Base-by-base conservation (phyloP, 805 yeast species). In the Scheffersomyces spartinae region DNA sequence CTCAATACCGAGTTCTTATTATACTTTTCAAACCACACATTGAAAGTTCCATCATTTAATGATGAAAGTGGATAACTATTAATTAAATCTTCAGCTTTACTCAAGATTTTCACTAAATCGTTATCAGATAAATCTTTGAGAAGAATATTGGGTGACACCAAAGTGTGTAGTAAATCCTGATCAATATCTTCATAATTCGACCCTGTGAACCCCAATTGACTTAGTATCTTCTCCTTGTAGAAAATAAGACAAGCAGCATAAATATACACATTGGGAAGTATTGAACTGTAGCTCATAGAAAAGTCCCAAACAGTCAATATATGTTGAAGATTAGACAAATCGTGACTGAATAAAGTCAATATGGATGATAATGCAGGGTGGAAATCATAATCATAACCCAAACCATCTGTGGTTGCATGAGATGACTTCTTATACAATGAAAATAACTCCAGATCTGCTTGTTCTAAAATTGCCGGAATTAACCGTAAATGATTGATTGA, bases 311-410 rank as follows among this genome's bases (percentile, higher is more conserved):
- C 48, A 3, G 62, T 48, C 29, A 71, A 58, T 5, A 81, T 50
- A 15, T 69, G 66, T 8, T 52, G 53, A 24, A 65, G 51, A 17
- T 62, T 57, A 22, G 57, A 69, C 20, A 59, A 29, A 32, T 83
- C 85, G 51, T 86, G 96, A 6, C 88, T 58, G 44, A 75, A 83
- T 23, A 82, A 38, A 1, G 97, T 84, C 18, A 88, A 58, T 1
- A 88, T 55, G 1, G 88, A 68, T 11, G 95, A 79, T 9, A 91
- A 49, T 0, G 84, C 79, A 41, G 72, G 86, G 27, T 64, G 64
- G 2, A 58, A 56, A 18, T 42, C 45, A 39, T 59, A 60, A 33
- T 53, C 60, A 38, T 40, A 60, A 15, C 33, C 32, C 11, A 24
- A 21, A 5, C 57, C 56, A 31, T 39, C 43, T 1, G 52, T 32